Conservation (phyloP, 225 moss, liverwort and hornwort genomes). For the Physcomitrium patens region DNA sequence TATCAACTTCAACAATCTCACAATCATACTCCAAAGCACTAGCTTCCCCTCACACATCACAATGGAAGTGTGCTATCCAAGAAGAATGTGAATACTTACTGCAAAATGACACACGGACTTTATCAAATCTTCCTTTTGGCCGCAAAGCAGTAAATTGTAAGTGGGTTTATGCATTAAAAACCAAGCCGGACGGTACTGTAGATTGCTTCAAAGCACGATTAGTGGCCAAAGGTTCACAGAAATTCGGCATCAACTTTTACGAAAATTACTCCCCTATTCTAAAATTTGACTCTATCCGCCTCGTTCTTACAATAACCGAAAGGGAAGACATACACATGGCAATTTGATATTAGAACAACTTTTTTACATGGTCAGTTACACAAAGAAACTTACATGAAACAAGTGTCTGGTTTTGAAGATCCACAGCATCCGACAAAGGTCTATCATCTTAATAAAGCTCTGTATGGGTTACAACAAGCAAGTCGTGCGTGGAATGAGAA, state of each 20-base stretch:
- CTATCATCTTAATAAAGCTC: no score
- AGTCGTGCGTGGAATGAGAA: no score
- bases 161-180: constrained; percentile 15
- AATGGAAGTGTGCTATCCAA: neutral
- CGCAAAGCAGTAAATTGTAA: neutral
- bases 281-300: constrained; percentile 4
- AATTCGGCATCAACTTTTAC: neutral
- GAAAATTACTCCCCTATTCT: neutral
- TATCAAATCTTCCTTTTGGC: neutral
- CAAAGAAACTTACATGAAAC: constrained; percentile 12
- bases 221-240: constrained; percentile 25
- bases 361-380: constrained; percentile 15
- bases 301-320: constrained; percentile 1
- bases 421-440: no score
- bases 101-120: neutral
- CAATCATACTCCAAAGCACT: neutral
- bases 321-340: constrained; percentile 2
- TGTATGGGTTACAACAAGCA: no score
- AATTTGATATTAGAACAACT: constrained; percentile 12
- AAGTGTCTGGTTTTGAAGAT: constrained; percentile 6
- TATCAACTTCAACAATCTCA: no score
- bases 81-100: neutral
- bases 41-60: neutral
- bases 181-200: neutral
- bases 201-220: constrained; percentile 12